Evolutionary conservation across 1,139 yeast genomes (phyloP).

Genomic region (Neolecta irregularis): DNA sequence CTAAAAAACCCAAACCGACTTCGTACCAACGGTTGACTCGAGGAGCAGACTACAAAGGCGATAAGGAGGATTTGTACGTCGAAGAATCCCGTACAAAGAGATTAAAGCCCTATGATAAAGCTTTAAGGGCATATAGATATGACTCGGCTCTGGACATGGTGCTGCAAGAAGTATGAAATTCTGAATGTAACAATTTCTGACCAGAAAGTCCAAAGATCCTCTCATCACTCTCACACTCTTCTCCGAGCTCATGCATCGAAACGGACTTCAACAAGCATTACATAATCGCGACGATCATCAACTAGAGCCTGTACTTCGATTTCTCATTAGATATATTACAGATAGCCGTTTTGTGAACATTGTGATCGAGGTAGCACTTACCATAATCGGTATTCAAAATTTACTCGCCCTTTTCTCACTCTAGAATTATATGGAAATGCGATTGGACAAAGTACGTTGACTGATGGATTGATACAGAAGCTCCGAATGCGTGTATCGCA

Average conservation of each 20-base stretch:
- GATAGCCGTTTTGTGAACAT: conserved; percentile 64
- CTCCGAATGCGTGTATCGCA: conserved; percentile 44
- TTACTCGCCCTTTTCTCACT: conserved; percentile 35
- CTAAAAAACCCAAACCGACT: conserved; percentile 25
- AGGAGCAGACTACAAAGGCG: conserved; percentile 84
- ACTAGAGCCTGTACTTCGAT: conserved; percentile 67
- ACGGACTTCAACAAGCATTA: conserved; percentile 67
- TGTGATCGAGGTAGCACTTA: conserved; percentile 72
- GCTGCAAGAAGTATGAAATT: conserved; percentile 38
- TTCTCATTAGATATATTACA: conserved; percentile 61
- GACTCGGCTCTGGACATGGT: conserved; percentile 82
- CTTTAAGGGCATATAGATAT: conserved; percentile 81
- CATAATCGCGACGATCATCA: conserved; percentile 73
- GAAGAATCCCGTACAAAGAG: conserved; percentile 31
- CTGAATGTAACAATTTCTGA: neutral
- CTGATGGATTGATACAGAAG: conserved; percentile 53
- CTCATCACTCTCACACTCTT: conserved; percentile 65
- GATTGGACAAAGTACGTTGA: conserved; percentile 53
- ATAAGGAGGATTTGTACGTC: conserved; percentile 38
- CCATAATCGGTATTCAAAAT: conserved; percentile 59
- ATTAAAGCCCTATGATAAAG: conserved; percentile 65
- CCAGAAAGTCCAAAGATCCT: conserved; percentile 31
- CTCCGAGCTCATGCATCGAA: conserved; percentile 71
- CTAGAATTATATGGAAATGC: conserved; percentile 16
- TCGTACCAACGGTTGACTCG: conserved; percentile 68